Evolutionary conservation across 805 yeast genomes (phyloP).

Genomic region (Yamadazyma takamatsuzukensis): DNA sequence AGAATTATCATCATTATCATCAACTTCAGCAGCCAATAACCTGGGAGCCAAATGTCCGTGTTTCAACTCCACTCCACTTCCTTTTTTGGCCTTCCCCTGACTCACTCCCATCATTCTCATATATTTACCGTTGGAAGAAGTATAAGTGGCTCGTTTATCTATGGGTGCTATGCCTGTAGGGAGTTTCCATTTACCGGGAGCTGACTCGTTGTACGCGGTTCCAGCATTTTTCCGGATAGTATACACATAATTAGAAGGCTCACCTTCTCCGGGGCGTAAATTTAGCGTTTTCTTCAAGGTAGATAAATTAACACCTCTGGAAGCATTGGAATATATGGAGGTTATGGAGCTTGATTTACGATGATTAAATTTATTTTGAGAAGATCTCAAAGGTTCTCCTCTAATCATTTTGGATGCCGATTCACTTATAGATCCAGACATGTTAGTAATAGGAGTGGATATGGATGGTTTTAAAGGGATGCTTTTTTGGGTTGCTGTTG

Average conservation of each 20-base stretch:
- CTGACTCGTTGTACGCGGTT: slow-evolving; percentile 45
- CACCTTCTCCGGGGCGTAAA: slow-evolving; percentile 48
- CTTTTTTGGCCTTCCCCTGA: slow-evolving; percentile 26
- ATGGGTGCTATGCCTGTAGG: slow-evolving; percentile 55
- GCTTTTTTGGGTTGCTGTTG: slow-evolving; percentile 3
- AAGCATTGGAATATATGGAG: slow-evolving; percentile 31
- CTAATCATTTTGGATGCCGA: slow-evolving; percentile 4
- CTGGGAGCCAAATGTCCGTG: slow-evolving; percentile 64
- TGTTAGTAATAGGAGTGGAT: slow-evolving; percentile 14
- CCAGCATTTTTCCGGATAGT: slow-evolving; percentile 42
- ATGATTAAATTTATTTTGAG: slow-evolving; percentile 4
- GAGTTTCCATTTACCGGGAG: slow-evolving; percentile 46
- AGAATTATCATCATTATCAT: slow-evolving; percentile 47
- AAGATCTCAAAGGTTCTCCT: too few relatives aligned
- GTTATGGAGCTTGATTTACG: slow-evolving; percentile 26
- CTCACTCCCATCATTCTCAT: slow-evolving; percentile 22
- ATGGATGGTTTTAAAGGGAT: slow-evolving; percentile 11
- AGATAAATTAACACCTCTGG: slow-evolving; percentile 34
- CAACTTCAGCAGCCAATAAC: slow-evolving; percentile 71
- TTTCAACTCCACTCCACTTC: slow-evolving; percentile 52
- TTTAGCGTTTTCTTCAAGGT: slow-evolving; percentile 31
- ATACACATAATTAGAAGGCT: slow-evolving; percentile 47
- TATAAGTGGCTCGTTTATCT: slow-evolving; percentile 28
- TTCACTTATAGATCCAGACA: too few relatives aligned
- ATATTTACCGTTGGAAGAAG: slow-evolving; percentile 23